Percentiles rank a stretch among this genome's conserved stretches.
phyloP scores from a whole-genome alignment of 108 stramenopile species.

The Asterionellopsis glacialis region DNA sequence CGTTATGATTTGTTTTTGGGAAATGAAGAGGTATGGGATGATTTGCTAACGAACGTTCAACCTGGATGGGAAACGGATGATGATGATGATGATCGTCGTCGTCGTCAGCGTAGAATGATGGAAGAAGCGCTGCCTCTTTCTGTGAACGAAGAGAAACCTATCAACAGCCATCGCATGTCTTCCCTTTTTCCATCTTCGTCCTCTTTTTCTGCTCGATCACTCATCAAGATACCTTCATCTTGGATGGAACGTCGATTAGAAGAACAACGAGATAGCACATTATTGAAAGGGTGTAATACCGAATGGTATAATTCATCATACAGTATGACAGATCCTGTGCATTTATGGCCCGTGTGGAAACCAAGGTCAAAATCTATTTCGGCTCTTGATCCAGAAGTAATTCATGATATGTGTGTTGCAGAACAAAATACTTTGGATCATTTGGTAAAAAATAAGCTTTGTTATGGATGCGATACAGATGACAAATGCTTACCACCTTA shows the following conservation, averaged over 20 bases:
- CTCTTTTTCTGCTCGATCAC: too few relatives aligned
- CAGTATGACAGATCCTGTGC: neutral
- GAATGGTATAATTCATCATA: constrained; percentile 14
- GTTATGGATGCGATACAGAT: constrained; percentile 20
- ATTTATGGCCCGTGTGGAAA: constrained; percentile 41
- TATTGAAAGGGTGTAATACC: constrained; percentile 22
- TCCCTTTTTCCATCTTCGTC: too few relatives aligned
- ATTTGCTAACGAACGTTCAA: constrained; percentile 37
- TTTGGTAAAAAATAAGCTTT: constrained; percentile 26
- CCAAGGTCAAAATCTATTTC: neutral
- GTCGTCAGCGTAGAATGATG: neutral
- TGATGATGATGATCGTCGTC: neutral
- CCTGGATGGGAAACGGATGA: constrained; percentile 23
- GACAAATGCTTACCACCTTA: constrained; percentile 35
- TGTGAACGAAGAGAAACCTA: neutral
- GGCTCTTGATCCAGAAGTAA: constrained; percentile 10
- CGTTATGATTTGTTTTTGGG: constrained; percentile 19
- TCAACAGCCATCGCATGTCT: neutral
- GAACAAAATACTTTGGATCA: constrained; percentile 32
- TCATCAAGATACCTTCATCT: too few relatives aligned
- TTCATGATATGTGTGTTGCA: constrained; percentile 30
- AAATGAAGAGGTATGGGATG: constrained; percentile 24
- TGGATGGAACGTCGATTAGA: too few relatives aligned
- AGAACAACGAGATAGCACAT: too few relatives aligned
- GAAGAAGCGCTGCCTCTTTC: neutral